These are phyloP conservation scores for Phlegmacium glaucopus DNA, from an alignment of 768 basidiomycete species.

Conservation along the genomic window DNA sequence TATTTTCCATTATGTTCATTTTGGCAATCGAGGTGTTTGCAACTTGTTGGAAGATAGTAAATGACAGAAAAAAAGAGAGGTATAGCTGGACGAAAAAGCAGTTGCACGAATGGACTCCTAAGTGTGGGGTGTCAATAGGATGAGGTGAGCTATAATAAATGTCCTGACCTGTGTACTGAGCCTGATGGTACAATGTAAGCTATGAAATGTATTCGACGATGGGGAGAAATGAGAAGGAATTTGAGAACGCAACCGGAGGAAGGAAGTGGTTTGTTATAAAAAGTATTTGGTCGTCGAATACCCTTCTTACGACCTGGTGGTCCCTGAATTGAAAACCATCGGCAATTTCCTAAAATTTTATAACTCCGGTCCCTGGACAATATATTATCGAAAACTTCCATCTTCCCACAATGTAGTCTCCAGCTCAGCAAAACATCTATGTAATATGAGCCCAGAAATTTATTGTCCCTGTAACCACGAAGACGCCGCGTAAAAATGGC, in stretches of 20 bases:
- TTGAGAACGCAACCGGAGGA: conserved; percentile 21
- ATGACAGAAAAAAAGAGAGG: conserved; percentile 51
- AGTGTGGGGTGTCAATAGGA: conserved; percentile 12
- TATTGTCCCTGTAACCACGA: conserved; percentile 9
- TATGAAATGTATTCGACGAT: conserved; percentile 15
- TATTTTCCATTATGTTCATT: conserved; percentile 73
- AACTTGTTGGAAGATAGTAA: conserved; percentile 48
- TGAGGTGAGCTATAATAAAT: conserved; percentile 24
- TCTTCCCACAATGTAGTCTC: no score
- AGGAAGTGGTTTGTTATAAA: conserved; percentile 40
- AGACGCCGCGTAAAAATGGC: no score
- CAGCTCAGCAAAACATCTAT: not conserved
- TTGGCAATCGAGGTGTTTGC: conserved; percentile 41
- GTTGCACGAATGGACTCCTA: conserved; percentile 68
- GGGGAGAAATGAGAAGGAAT: conserved; percentile 14
- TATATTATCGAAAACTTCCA: conserved; percentile 16
- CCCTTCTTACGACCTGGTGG: conserved; percentile 31
- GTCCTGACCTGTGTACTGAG: conserved; percentile 65
- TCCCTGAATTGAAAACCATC: conserved; percentile 44
- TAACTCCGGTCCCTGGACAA: conserved; percentile 41
- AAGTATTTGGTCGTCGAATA: conserved; percentile 37
- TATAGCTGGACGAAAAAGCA: conserved; percentile 55
- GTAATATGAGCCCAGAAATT: no score
- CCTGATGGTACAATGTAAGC: conserved; percentile 78
- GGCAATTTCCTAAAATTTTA: conserved; percentile 49